Evolutionary conservation across 2,329 filamentous ascomycete genomes (phyloP), one percentile per base, ranked within the genome.

Genomic region (Aspergillus terreus): DNA sequence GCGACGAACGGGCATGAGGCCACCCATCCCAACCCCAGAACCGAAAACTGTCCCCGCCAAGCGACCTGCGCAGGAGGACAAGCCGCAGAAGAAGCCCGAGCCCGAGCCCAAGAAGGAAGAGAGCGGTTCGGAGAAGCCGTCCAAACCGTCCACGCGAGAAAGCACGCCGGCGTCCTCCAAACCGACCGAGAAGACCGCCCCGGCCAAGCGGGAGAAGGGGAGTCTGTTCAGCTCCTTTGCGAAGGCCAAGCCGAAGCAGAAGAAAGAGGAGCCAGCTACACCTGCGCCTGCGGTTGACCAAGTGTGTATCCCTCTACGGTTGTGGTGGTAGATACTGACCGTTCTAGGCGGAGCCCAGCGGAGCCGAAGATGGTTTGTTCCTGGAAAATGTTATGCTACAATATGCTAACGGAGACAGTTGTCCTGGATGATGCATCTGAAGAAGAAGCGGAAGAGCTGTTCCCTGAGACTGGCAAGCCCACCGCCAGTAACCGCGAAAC

Each of bases 201-300:
- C 70, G 5, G 23, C 23, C 23, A 90, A 88, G 63, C 82, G 81
- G 51, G 80, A 82, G 48, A 77, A 75, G 14, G 82, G 85, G 2
- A 81, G 82, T 53, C 82, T 95, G 23, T 90, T 94, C 78, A 85
- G 86, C 54, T 87, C 89, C 0, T 95, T 95, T 66, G 87, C 88
- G 2, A 85, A 84, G 60, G 76, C 84, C 4, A 89, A 82, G 62
- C 78, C 83, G 9, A 89, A 85, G 61, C 58, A 58, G 58, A 78
- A 72, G 63, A 71, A 61, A 57, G 76, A 66, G 66, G 71, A 68
- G 3, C 68, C 73, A 12, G 62, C 71, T 33, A 71, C 73, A 3
- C 68, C 73, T 14, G 62, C 71, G 32, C 71, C 73, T 46, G 58
- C 50, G 6, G 58, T 57, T 19, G 68, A 74, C 54, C 67, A 69